These are phyloP conservation scores for Deinandra increscens DNA, from an alignment of 129 eudicot genomes.

Conservation along the genomic window DNA sequence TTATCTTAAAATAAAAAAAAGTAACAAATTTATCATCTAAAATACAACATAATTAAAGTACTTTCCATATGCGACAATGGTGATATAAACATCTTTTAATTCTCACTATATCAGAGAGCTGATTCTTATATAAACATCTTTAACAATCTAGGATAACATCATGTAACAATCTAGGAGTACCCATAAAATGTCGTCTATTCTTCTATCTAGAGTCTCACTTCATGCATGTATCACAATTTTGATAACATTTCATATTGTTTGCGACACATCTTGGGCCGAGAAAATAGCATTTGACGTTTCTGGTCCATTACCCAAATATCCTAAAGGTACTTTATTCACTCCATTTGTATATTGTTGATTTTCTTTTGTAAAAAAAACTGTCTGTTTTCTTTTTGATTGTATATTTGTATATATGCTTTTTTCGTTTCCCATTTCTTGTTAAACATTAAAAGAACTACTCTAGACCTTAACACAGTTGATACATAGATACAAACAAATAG, in stretches of 20 bases:
- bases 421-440: neutral
- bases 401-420: too few species aligned
- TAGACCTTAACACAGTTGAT: neutral
- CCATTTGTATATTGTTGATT: too few species aligned
- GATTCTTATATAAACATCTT: neutral
- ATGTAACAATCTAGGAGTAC: neutral
- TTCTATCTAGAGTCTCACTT: conserved; percentile 6
- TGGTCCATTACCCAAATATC: neutral
- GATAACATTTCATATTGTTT: conserved; percentile 17
- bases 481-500: neutral
- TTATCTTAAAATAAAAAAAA: neutral
- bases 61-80: neutral
- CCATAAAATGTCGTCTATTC: neutral
- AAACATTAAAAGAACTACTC: neutral
- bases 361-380: too few species aligned
- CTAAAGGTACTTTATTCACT: neutral
- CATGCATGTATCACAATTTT: neutral
- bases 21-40: neutral
- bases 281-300: neutral
- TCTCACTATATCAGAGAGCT: neutral
- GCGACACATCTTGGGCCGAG: neutral
- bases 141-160: too few species aligned
- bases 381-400: too few species aligned
- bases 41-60: neutral
- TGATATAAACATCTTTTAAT: neutral